A percentile compares a stretch with the other conserved stretches of the same genome.
Conservation (phyloP, 2,329 filamentous ascomycete species). For the Fusarium duplospermum region DNA sequence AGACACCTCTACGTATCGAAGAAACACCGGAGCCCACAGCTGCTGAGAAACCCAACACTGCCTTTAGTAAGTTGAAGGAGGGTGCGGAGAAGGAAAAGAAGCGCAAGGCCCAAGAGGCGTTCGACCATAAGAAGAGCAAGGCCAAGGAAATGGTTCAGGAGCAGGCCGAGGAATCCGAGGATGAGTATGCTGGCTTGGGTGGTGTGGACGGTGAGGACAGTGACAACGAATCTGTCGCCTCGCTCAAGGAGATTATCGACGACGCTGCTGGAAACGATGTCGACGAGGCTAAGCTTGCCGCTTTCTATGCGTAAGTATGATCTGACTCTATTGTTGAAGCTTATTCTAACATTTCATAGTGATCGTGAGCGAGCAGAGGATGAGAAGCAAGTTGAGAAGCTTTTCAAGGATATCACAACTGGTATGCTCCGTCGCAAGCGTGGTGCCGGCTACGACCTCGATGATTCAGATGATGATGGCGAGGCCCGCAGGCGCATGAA, state of each 20-base stretch:
- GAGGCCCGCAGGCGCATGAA: constrained; percentile 83
- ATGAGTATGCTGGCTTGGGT: constrained; percentile 95
- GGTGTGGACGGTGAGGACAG: constrained; percentile 90
- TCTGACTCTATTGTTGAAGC: neutral
- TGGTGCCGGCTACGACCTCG: constrained; percentile 83
- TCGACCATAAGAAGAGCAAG: constrained; percentile 87
- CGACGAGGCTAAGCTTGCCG: constrained; percentile 84
- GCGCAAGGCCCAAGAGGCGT: constrained; percentile 64
- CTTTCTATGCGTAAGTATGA: constrained; percentile 85
- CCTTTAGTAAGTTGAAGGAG: constrained; percentile 79
- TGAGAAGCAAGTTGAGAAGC: constrained; percentile 88
- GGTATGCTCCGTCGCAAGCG: constrained; percentile 88
- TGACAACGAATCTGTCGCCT: constrained; percentile 76
- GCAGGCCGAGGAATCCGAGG: constrained; percentile 96
- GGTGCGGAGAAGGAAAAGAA: constrained; percentile 68
- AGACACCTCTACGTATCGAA: constrained; percentile 40
- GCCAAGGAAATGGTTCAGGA: constrained; percentile 91
- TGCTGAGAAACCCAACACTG: constrained; percentile 50
- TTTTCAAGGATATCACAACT: constrained; percentile 92
- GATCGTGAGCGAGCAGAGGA: constrained; percentile 84
- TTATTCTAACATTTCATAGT: constrained; percentile 55
- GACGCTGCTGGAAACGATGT: constrained; percentile 81
- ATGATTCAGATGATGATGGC: constrained; percentile 90
- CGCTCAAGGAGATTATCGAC: constrained; percentile 89
- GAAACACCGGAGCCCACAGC: constrained; percentile 34